Base-by-base conservation (phyloP, 108 stramenopile genomes). In the Pseudonitzschia pungens region DNA sequence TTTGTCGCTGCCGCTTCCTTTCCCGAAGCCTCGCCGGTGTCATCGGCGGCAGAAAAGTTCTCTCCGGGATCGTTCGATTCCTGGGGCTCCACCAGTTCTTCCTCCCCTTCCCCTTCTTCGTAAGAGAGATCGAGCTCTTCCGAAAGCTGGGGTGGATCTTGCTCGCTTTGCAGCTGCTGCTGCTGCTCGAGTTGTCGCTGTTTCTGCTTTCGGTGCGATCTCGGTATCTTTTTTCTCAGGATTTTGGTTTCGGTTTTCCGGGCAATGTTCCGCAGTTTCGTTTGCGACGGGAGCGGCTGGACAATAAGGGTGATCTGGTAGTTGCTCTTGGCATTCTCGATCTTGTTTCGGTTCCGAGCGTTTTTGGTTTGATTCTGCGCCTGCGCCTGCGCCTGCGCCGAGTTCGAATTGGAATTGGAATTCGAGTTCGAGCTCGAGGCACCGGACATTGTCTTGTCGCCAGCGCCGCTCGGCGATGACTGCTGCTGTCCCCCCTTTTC, bases 161-260 rank as follows among this genome's bases (percentile, higher is more conserved):
- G 60, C 14, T 62, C 26, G 0, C 27, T 10, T 29, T 62, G 60
- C 27, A 27, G 60, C 28, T 62, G 60, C 42, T 44, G 64, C 40
- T 22, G 16, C 26, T 22, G 57, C 20, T n/a, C n/a, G 21, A 26
- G 21, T 26, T 58, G 57, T 16, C 50, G 20, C 3, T 51, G 16
- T n/a, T n/a, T 51, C 20, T 51, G 16, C 10, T n/a, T 16, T 31
- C 28, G 57, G 26, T 58, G 57, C 21, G 26, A 27, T 27, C 27
- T 58, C 26, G 57, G 29, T 7, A 58, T 58, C 26, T 36, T 31
- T 53, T 68, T 77, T 57, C 83, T 86, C 53, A 66, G 71, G 69
- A 86, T 78, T 18, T 58, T 33, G 26, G 81, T 82, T 56, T 83
- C 86, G 1, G 82, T 83, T 54, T 81, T 83, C 21, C 82, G 77